Percentiles rank a stretch among this genome's conserved stretches.
These are phyloP conservation scores for Oemleria cerasiformis DNA, from an alignment of 306 rosid genomes.

Conservation along the genomic window DNA sequence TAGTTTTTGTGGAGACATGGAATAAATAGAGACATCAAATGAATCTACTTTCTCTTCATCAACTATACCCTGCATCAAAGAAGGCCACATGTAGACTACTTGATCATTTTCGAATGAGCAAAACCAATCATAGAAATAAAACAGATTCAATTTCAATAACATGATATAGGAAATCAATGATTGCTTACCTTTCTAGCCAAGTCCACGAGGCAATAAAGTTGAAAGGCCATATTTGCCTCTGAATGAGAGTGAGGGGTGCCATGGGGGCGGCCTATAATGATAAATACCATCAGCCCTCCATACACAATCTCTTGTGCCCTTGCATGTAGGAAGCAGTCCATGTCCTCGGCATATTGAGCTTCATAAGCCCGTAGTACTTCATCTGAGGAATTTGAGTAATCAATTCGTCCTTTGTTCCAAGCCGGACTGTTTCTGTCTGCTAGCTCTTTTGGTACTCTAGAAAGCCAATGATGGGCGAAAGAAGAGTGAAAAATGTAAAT, in stretches of 20 bases:
- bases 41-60: slow-evolving; percentile 13
- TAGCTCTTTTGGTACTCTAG: slow-evolving; percentile 24
- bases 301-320: slow-evolving; percentile 35
- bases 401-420: slow-evolving; percentile 24
- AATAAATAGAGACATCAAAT: slow-evolving; percentile 21
- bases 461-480: slow-evolving; percentile 2
- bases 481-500: slow-evolving; percentile 7
- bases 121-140: not conserved
- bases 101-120: not conserved
- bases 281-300: slow-evolving; percentile 36
- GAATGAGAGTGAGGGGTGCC: slow-evolving; percentile 9
- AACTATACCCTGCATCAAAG: slow-evolving; percentile 9
- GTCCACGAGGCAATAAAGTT: slow-evolving; percentile 26
- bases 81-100: not conserved
- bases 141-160: too few species aligned
- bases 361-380: not conserved
- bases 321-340: slow-evolving; percentile 24
- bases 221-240: not conserved
- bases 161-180: too few species aligned
- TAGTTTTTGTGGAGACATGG: slow-evolving; percentile 12
- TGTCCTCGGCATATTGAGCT: slow-evolving; percentile 18
- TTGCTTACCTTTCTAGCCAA: slow-evolving; percentile 29
- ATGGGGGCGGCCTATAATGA: slow-evolving; percentile 3
- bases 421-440: slow-evolving; percentile 16
- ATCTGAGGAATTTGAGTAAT: not conserved